Conservation (phyloP, 2,329 filamentous ascomycete species). For the Phaeosphaeria sp. region DNA sequence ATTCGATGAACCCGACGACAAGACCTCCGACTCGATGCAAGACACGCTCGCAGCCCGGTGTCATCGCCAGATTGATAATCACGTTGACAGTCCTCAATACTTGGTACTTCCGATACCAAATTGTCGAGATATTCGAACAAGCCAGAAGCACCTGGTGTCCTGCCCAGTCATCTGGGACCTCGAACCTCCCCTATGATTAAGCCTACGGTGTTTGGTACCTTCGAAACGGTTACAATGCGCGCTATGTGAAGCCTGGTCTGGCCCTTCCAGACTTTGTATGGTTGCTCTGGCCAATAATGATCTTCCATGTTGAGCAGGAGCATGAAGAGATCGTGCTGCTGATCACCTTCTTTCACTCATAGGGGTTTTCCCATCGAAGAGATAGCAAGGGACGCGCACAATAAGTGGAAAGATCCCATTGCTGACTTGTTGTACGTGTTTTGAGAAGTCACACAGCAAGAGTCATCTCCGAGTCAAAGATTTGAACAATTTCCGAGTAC, state of each 20-base stretch:
- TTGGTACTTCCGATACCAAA: background rate
- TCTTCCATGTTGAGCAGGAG: background rate
- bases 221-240: no score
- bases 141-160: no score
- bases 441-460: no score
- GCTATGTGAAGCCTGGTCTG: no score
- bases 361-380: background rate
- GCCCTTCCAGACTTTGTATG: background rate
- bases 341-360: background rate
- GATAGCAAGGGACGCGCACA: background rate
- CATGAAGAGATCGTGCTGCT: background rate
- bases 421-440: background rate
- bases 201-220: no score
- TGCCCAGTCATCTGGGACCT: no score
- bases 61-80: background rate
- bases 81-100: background rate
- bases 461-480: no score
- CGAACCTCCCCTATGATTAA: no score
- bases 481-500: no score
- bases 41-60: background rate
- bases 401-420: background rate
- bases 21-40: background rate
- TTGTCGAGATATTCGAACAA: background rate
- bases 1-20: no score
- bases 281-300: background rate